Conservation (phyloP, 2,329 filamentous ascomycete species). For the Fonsecaea erecta region DNA sequence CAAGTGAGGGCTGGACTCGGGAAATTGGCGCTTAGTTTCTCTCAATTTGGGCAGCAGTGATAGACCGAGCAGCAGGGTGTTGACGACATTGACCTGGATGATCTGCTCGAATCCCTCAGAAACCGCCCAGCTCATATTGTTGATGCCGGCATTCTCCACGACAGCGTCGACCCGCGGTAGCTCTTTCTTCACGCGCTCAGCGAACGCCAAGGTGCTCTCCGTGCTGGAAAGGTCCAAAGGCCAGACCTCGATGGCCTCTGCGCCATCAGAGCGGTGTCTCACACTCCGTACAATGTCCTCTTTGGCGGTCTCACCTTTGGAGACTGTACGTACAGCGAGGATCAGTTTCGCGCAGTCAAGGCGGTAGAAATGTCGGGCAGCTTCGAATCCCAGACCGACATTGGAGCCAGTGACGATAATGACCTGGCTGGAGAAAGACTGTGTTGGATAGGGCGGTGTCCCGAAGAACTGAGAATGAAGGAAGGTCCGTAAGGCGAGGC, state of each 20-base stretch:
- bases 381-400: conserved; percentile 54
- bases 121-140: conserved; percentile 29
- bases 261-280: conserved; percentile 31
- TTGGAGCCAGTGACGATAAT: conserved; percentile 58
- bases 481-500: conserved; percentile 16
- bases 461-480: conserved; percentile 34
- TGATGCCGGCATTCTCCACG: conserved; percentile 48
- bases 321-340: conserved; percentile 49
- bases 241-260: conserved; percentile 51
- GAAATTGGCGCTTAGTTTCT: conserved; percentile 29
- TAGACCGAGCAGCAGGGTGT: conserved; percentile 38
- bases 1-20: conserved; percentile 31
- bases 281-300: conserved; percentile 46
- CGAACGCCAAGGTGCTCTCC: conserved; percentile 41
- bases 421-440: conserved; percentile 39
- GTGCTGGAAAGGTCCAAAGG: conserved; percentile 50
- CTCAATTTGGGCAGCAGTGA: conserved; percentile 36
- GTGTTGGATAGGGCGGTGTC: conserved; percentile 28
- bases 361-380: conserved; percentile 49
- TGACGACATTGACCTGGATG: conserved; percentile 41
- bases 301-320: conserved; percentile 53
- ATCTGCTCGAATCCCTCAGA: conserved; percentile 33
- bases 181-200: conserved; percentile 38
- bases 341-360: conserved; percentile 51
- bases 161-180: conserved; percentile 45